Conservation (phyloP, 306 rosid genomes). For the Lathyrus aphaca region DNA sequence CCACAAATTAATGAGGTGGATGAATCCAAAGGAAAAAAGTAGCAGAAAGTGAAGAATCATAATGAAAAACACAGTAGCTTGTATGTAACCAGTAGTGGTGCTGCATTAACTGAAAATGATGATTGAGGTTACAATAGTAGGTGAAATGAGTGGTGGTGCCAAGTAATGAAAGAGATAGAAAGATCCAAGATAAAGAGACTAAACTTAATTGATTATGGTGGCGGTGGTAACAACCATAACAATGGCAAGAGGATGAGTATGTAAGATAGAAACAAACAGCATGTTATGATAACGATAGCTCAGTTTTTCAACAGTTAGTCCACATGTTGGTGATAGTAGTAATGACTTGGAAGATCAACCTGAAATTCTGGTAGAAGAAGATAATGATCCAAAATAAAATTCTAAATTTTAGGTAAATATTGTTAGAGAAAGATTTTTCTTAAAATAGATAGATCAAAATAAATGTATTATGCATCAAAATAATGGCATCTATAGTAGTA, state of each 20-base stretch:
- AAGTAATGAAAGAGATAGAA: background rate
- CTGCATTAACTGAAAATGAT: background rate
- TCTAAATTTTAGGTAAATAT: background rate
- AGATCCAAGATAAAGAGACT: background rate
- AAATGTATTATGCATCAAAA: background rate
- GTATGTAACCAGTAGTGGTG: background rate
- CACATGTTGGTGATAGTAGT: conserved; percentile 7
- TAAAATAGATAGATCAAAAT: background rate
- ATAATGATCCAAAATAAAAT: background rate
- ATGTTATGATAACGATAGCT: background rate
- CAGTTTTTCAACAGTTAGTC: background rate
- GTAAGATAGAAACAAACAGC: background rate
- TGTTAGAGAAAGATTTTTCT: background rate
- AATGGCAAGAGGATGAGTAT: background rate
- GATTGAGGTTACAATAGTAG: background rate
- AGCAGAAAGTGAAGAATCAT: background rate
- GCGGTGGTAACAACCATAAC: conserved; percentile 4
- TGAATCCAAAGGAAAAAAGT: conserved; percentile 16
- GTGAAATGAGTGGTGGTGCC: background rate
- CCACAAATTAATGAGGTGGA: conserved; percentile 20
- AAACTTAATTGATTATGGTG: background rate
- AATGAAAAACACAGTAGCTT: background rate
- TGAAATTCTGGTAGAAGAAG: background rate
- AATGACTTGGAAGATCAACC: background rate
- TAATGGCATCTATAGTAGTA: background rate